These are phyloP conservation scores for Corchorus capsularis DNA, from an alignment of 345 rosid genomes.

Conservation along the genomic window DNA sequence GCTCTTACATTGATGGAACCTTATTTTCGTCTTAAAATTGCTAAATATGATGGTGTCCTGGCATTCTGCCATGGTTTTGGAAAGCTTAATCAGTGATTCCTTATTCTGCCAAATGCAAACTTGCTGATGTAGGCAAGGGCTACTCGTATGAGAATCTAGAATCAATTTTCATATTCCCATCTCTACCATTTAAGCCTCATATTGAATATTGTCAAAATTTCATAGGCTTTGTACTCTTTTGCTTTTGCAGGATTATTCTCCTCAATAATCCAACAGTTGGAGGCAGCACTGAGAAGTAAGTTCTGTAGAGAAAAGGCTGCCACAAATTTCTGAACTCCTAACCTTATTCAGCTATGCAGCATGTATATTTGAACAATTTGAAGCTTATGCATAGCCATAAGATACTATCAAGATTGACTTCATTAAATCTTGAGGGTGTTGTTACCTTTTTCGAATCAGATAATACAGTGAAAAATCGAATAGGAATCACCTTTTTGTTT, in stretches of 20 bases:
- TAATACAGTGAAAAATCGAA: neutral
- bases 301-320: slow-evolving; percentile 43
- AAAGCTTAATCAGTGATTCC: neutral
- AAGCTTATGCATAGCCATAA: slow-evolving; percentile 6
- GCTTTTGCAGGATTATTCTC: slow-evolving; percentile 61
- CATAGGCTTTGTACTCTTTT: neutral
- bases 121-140: neutral
- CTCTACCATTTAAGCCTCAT: neutral
- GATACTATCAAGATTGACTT: neutral
- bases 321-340: neutral
- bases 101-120: neutral
- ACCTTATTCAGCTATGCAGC: neutral
- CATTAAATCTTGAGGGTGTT: neutral
- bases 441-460: neutral
- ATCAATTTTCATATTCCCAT: neutral
- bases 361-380: neutral
- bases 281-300: slow-evolving; percentile 48
- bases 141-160: neutral
- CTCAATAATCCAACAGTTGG: slow-evolving; percentile 52
- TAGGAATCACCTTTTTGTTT: neutral
- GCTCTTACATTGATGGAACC: too few species aligned
- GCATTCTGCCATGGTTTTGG: neutral
- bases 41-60: neutral
- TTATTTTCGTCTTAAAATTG: neutral
- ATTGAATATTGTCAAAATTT: neutral